Conservation (phyloP, 352 stramenopile species). For the Phytopythium mirpurense region DNA sequence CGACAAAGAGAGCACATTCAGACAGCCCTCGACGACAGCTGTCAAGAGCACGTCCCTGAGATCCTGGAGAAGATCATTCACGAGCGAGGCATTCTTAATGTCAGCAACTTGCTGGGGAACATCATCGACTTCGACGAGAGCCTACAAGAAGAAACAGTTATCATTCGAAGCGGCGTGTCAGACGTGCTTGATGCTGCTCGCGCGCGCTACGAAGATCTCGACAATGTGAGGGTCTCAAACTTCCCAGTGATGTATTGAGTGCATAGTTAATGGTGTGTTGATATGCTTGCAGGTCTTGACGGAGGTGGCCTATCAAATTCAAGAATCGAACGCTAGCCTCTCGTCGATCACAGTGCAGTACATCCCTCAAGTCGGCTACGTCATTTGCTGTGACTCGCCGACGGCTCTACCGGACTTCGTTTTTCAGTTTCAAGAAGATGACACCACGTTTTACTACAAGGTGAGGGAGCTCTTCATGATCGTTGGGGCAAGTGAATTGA, state of each 20-base stretch:
- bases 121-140: constrained; percentile 84
- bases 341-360: constrained; percentile 82
- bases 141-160: constrained; percentile 41
- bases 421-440: constrained; percentile 88
- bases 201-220: constrained; percentile 72
- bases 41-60: not conserved
- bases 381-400: constrained; percentile 70
- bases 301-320: constrained; percentile 77
- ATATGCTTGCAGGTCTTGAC: constrained; percentile 55
- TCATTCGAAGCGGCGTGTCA: constrained; percentile 72
- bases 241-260: not conserved
- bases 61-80: not conserved
- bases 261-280: not conserved
- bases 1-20: not conserved
- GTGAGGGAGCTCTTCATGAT: constrained; percentile 14
- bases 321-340: constrained; percentile 64
- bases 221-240: constrained; percentile 43
- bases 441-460: constrained; percentile 86
- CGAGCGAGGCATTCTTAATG: constrained; percentile 42
- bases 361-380: constrained; percentile 84
- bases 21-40: not conserved
- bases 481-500: too few relatives aligned
- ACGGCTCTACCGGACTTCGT: constrained; percentile 70
- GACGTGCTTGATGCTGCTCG: constrained; percentile 61
- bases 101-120: constrained; percentile 79